Percentiles rank a stretch among this genome's conserved stretches.
These are phyloP conservation scores for Globisporangium cederbergense DNA, from an alignment of 352 stramenopile species.

Conservation along the genomic window DNA sequence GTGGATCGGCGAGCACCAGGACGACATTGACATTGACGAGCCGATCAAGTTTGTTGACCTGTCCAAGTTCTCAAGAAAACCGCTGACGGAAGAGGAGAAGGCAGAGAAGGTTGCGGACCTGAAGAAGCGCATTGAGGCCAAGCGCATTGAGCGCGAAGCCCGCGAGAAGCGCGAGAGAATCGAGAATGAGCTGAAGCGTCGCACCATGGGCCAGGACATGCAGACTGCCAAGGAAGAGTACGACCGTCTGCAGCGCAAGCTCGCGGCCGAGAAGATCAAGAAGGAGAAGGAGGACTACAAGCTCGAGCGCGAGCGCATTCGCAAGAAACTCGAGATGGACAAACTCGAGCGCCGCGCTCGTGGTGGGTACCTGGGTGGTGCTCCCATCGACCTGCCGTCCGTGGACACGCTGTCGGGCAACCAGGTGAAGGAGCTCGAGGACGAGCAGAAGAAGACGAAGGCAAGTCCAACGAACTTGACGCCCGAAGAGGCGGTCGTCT, in stretches of 20 bases:
- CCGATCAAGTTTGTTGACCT: slow-evolving; percentile 86
- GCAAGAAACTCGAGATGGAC: slow-evolving; percentile 88
- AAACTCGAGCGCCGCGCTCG: slow-evolving; percentile 87
- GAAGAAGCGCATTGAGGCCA: slow-evolving; percentile 73
- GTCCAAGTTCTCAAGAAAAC: slow-evolving; percentile 35
- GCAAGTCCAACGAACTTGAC: slow-evolving; percentile 35
- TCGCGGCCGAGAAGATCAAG: slow-evolving; percentile 80
- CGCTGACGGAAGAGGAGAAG: slow-evolving; percentile 87
- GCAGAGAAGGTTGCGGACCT: slow-evolving; percentile 80
- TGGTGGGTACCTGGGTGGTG: slow-evolving; percentile 73
- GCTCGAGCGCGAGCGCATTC: slow-evolving; percentile 85
- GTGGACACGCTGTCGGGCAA: slow-evolving; percentile 24
- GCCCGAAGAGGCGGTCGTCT: slow-evolving; percentile 66
- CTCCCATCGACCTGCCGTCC: slow-evolving; percentile 52
- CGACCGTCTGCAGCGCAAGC: slow-evolving; percentile 72
- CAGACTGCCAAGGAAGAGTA: slow-evolving; percentile 78
- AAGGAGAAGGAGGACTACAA: slow-evolving; percentile 89
- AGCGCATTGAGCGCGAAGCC: slow-evolving; percentile 73
- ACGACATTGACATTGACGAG: slow-evolving; percentile 87
- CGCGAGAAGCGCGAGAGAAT: slow-evolving; percentile 74
- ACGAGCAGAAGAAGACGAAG: slow-evolving; percentile 32
- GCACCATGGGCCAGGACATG: slow-evolving; percentile 73
- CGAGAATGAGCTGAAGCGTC: slow-evolving; percentile 69
- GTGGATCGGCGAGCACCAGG: slow-evolving; percentile 87
- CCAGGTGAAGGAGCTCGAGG: slow-evolving; percentile 14